phyloP scores from a whole-genome alignment of 768 basidiomycete species.

The Tricholoma bakamatsutake region DNA sequence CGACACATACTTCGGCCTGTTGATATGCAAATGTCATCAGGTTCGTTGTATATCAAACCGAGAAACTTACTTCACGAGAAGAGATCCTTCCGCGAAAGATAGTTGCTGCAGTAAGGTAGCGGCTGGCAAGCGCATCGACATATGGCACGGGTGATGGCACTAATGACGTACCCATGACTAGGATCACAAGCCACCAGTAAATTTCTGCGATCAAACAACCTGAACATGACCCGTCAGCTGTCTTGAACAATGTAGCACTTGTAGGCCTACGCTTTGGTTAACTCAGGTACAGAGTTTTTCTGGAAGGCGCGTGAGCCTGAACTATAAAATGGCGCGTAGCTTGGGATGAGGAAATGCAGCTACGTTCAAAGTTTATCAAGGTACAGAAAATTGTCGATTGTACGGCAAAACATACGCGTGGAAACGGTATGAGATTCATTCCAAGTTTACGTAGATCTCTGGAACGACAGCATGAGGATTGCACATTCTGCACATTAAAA shows the following conservation, averaged over 20 bases:
- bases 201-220: constrained; percentile 76
- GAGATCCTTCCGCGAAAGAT: constrained; percentile 83
- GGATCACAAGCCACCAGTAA: constrained; percentile 82
- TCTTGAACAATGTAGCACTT: not conserved
- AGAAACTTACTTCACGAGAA: constrained; percentile 65
- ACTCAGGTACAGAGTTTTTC: constrained; percentile 54
- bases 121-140: constrained; percentile 33
- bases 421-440: constrained; percentile 95
- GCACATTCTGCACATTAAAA: not conserved
- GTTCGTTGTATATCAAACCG: constrained; percentile 13
- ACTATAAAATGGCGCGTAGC: constrained; percentile 86
- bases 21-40: constrained; percentile 30
- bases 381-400: not conserved
- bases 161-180: constrained; percentile 51
- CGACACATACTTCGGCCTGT: constrained; percentile 47
- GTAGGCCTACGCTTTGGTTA: constrained; percentile 62
- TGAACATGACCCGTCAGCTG: constrained; percentile 19
- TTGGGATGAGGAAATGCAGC: constrained; percentile 96
- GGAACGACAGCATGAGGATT: constrained; percentile 5
- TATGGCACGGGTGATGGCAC: not conserved
- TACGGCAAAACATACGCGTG: constrained; percentile 52
- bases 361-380: constrained; percentile 21
- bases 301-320: constrained; percentile 57
- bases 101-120: constrained; percentile 81
- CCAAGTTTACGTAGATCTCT: constrained; percentile 87